Percentiles rank a stretch among this genome's conserved stretches.
phyloP scores from a whole-genome alignment of 2,329 filamentous ascomycete genomes.

The Madurella fahalii region DNA sequence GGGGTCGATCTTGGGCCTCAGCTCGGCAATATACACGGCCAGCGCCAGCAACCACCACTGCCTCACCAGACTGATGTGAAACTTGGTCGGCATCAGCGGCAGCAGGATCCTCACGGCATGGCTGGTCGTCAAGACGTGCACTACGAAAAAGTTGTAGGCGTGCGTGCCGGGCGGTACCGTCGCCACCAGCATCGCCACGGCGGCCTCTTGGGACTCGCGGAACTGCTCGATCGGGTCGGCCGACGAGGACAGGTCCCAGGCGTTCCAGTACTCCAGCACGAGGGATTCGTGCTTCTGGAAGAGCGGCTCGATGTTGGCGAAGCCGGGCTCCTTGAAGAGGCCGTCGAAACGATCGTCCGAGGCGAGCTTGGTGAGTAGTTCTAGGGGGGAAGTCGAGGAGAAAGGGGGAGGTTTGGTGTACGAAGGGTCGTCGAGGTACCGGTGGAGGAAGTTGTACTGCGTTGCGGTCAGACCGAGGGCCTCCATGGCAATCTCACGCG shows the following conservation, averaged over 20 bases:
- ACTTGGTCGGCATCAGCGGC: conserved; percentile 67
- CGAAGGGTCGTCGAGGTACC: conserved; percentile 66
- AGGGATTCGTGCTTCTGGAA: conserved; percentile 65
- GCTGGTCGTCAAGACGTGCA: conserved; percentile 77
- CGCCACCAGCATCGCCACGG: conserved; percentile 58
- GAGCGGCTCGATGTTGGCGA: conserved; percentile 62
- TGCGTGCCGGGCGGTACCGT: conserved; percentile 55
- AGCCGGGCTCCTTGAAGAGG: conserved; percentile 55
- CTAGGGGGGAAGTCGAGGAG: conserved; percentile 58
- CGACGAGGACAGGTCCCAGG: conserved; percentile 59
- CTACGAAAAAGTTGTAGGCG: conserved; percentile 77
- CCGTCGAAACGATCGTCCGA: conserved; percentile 66
- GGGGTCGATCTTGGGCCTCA: conserved; percentile 68
- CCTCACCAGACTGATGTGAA: conserved; percentile 69
- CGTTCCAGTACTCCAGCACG: conserved; percentile 85
- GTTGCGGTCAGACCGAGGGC: conserved; percentile 65
- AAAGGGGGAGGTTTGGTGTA: conserved; percentile 64
- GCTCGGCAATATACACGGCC: conserved; percentile 69
- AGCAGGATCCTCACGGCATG: conserved; percentile 86
- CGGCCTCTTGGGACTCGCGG: conserved; percentile 61
- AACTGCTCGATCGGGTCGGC: conserved; percentile 68
- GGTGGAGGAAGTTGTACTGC: conserved; percentile 57
- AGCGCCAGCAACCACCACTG: conserved; percentile 89
- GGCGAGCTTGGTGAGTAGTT: conserved; percentile 66
- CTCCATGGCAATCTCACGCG: conserved; percentile 82